These are phyloP conservation scores for Stemphylium vesicarium DNA, from an alignment of 2,329 filamentous ascomycete species.

Conservation along the genomic window DNA sequence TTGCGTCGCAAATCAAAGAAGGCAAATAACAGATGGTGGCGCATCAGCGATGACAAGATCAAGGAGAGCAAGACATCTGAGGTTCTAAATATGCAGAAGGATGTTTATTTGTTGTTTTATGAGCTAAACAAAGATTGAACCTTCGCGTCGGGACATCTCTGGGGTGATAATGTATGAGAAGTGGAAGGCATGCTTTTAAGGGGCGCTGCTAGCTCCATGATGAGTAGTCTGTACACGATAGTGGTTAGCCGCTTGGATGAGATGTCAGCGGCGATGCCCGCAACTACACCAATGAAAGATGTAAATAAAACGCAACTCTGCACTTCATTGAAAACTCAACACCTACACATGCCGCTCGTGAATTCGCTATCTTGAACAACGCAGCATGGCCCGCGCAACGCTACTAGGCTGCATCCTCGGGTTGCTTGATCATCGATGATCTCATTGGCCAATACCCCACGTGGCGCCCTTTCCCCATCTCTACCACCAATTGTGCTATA, in stretches of 20 bases:
- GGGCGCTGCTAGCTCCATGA: not conserved
- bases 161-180: too few species aligned
- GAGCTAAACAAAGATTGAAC: slow-evolving; percentile 68
- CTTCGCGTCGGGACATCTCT: too few species aligned
- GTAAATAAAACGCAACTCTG: too few species aligned
- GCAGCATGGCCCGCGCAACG: too few species aligned
- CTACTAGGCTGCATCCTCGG: not conserved
- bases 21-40: slow-evolving; percentile 85
- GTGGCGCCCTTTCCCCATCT: slow-evolving; percentile 9
- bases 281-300: too few species aligned
- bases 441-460: slow-evolving; percentile 29
- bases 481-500: slow-evolving; percentile 5
- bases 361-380: too few species aligned
- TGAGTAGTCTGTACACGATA: too few species aligned
- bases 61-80: slow-evolving; percentile 93
- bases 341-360: too few species aligned
- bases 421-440: slow-evolving; percentile 30
- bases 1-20: slow-evolving; percentile 64
- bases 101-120: slow-evolving; percentile 97
- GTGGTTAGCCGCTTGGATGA: too few species aligned
- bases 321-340: too few species aligned
- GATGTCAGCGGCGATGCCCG: too few species aligned
- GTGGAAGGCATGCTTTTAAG: too few species aligned
- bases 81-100: slow-evolving; percentile 89
- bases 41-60: slow-evolving; percentile 96